Percentiles rank a stretch among this genome's conserved stretches.
phyloP scores from a whole-genome alignment of 139 green algal genomes.

The Gonium pectorale region DNA sequence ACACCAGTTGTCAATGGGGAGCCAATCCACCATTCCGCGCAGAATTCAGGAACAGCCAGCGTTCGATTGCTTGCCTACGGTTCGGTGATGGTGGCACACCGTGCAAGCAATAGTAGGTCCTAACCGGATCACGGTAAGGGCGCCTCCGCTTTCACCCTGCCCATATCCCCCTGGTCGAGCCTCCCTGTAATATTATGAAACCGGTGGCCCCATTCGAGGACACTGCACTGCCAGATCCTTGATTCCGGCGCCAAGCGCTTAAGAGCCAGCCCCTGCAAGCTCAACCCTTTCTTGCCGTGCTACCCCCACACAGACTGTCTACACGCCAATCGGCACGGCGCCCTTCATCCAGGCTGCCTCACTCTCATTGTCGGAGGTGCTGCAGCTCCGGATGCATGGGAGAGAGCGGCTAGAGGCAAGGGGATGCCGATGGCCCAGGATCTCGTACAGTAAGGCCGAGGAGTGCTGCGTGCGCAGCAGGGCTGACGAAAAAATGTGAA shows the following conservation, averaged over 20 bases:
- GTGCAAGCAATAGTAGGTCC: too few relatives aligned
- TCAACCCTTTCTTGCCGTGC: too few relatives aligned
- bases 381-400: not conserved
- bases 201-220: too few relatives aligned
- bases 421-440: not conserved
- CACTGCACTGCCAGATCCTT: too few relatives aligned
- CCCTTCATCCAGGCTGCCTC: not conserved
- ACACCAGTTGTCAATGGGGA: too few relatives aligned
- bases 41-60: too few relatives aligned
- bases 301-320: not conserved
- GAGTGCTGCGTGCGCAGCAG: not conserved
- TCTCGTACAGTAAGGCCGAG: not conserved
- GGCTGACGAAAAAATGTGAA: not conserved
- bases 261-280: not conserved
- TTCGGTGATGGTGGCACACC: too few relatives aligned
- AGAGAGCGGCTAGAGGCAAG: not conserved
- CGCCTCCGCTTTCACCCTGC: not conserved
- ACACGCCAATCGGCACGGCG: not conserved
- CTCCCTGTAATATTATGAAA: not conserved
- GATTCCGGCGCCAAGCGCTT: not conserved
- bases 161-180: not conserved
- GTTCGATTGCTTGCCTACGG: too few relatives aligned
- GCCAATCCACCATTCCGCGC: too few relatives aligned
- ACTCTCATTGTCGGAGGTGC: not conserved
- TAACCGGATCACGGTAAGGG: too few relatives aligned